Conservation (phyloP, 116 monocot species). For the Trichopus zeylanicus region DNA sequence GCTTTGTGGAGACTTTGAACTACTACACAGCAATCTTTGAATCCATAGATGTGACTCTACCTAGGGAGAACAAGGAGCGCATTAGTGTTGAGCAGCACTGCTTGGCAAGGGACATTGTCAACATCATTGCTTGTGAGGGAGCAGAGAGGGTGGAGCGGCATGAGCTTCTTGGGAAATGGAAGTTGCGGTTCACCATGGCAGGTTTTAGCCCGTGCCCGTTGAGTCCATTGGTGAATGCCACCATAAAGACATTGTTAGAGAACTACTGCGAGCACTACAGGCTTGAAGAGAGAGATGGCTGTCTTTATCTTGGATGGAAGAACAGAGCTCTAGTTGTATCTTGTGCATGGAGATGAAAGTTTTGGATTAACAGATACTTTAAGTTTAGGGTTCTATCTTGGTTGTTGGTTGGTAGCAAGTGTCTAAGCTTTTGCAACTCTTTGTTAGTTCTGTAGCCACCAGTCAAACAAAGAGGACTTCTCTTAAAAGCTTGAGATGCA, state of each 20-base stretch:
- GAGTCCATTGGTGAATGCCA: conserved; percentile 69
- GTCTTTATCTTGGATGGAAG: conserved; percentile 66
- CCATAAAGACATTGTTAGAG: conserved; percentile 57
- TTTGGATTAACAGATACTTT: not conserved
- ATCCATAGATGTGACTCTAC: conserved; percentile 66
- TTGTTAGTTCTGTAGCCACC: too few relatives aligned
- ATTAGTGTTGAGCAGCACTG: conserved; percentile 94
- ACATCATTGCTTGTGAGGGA: conserved; percentile 92
- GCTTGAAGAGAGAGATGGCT: conserved; percentile 73
- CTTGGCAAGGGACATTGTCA: conserved; percentile 88
- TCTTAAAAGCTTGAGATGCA: too few relatives aligned
- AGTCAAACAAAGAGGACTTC: too few relatives aligned
- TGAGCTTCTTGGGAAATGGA: conserved; percentile 89
- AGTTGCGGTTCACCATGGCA: conserved; percentile 70
- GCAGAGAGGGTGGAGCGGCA: conserved; percentile 80
- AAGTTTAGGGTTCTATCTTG: not conserved
- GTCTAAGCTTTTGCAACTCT: not conserved
- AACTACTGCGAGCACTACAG: conserved; percentile 55
- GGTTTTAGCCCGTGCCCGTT: conserved; percentile 71
- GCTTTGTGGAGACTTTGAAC: conserved; percentile 68
- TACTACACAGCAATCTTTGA: conserved; percentile 76
- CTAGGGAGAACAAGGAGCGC: conserved; percentile 62
- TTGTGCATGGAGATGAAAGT: conserved; percentile 48
- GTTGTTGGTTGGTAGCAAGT: not conserved
- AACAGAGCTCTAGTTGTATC: conserved; percentile 43